Base-by-base conservation (phyloP, 2,329 filamentous ascomycete genomes). In the Raffaelea deltoideospora region DNA sequence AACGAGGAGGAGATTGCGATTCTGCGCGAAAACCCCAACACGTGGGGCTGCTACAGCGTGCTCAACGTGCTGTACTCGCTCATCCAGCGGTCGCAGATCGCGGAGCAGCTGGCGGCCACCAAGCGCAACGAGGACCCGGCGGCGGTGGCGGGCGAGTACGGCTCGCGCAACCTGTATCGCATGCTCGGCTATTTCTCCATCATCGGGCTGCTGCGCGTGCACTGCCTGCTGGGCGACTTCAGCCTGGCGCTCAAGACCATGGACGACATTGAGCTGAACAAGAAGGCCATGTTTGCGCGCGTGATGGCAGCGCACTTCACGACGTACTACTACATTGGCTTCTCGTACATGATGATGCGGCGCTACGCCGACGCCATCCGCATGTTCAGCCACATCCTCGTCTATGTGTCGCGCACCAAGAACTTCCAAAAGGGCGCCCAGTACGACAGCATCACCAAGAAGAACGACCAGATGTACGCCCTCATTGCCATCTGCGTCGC, bases 341-440 rank as follows among this genome's bases (percentile, higher is more conserved):
- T 98, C 76, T 93, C 85, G 49, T 98, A 98, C 79, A 96, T 98
- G 88, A 98, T 98, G 90, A 93, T 96, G 84, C 86, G 90, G 66
- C 84, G 90, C 57, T 98, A 98, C 59, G 84, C 86, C 62, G 90
- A 98, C 63, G 90, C 90, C 60, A 95, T 98, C 66, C 86, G 88
- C 72, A 94, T 95, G 80, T 98, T 98, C 77, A 93, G 84, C 71
- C 90, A 98, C 73, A 98, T 98, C 61, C 77, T 98, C 51, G 81
- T 98, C 64, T 98, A 96, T 65, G 87, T 98, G 48, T 94, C 86
- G 49, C 74, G 90, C 53, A 98, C 90, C 56, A 98, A 98, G 82
- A 96, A 96, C 72, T 96, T 96, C 77, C 90, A 98, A 66, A 98
- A 96, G 78, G 93, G 87, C 59, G 81, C 83, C 21, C 82, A 94